Conservation (phyloP, 2,329 filamentous ascomycete genomes). For the Colletotrichum trifolii region DNA sequence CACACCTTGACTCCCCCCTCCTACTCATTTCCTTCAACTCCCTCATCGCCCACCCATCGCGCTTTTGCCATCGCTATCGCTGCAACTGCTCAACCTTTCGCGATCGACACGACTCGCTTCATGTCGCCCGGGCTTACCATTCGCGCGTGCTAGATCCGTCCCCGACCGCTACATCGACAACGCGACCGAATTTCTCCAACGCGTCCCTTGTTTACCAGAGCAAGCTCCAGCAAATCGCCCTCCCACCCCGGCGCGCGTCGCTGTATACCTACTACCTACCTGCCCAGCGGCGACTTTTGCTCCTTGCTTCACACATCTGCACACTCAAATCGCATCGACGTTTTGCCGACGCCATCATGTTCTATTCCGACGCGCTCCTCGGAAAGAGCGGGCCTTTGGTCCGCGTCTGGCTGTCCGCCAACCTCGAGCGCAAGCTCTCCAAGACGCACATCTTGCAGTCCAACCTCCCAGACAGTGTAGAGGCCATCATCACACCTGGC, state of each 20-base stretch:
- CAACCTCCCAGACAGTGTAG: slow-evolving; percentile 93
- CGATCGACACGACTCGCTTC: slow-evolving; percentile 33
- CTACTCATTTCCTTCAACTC: slow-evolving; percentile 35
- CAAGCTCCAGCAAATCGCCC: slow-evolving; percentile 26
- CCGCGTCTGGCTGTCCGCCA: slow-evolving; percentile 97
- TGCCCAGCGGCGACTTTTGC: slow-evolving; percentile 27
- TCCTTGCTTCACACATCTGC: slow-evolving; percentile 12
- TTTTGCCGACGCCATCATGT: slow-evolving; percentile 71
- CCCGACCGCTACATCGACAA: slow-evolving; percentile 29
- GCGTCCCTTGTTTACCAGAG: slow-evolving; percentile 41
- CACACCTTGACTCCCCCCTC: slow-evolving; percentile 36
- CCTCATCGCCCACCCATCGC: slow-evolving; percentile 36
- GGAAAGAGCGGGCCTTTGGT: slow-evolving; percentile 97
- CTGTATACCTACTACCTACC: slow-evolving; percentile 25
- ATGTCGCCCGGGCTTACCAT: slow-evolving; percentile 33
- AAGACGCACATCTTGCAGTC: slow-evolving; percentile 96
- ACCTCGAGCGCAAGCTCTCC: slow-evolving; percentile 97
- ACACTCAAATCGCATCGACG: slow-evolving; percentile 10
- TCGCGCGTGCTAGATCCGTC: slow-evolving; percentile 31
- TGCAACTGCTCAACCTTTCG: slow-evolving; percentile 23
- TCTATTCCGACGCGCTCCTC: slow-evolving; percentile 95
- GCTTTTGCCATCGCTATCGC: slow-evolving; percentile 35
- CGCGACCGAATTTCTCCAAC: slow-evolving; percentile 38
- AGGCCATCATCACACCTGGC: slow-evolving; percentile 91
- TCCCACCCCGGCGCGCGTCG: slow-evolving; percentile 35